Percentiles rank a stretch among this genome's conserved stretches.
Evolutionary conservation across 495 filamentous ascomycete genomes (phyloP).

Genomic region (Penicillium antarcticum): DNA sequence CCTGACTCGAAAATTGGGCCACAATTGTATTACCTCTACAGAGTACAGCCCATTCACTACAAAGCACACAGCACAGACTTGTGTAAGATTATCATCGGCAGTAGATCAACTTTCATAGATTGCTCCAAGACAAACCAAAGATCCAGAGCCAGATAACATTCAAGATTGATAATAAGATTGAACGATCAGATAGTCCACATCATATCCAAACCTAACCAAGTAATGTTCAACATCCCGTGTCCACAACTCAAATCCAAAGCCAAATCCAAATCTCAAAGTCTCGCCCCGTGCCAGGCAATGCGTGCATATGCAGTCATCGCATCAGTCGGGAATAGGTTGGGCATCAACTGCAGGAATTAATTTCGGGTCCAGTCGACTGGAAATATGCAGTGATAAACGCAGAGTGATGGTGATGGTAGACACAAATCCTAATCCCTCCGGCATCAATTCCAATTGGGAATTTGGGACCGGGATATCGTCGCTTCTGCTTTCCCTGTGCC

Average conservation of each 20-base stretch:
- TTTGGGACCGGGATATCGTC: no score
- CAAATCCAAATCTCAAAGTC: neutral
- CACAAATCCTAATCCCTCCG: neutral
- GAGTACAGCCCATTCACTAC: no score
- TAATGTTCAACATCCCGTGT: neutral
- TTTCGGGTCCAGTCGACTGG: neutral
- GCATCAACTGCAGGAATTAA: conserved; percentile 8
- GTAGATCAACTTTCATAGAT: neutral
- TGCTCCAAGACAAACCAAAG: no score
- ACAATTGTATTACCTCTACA: neutral
- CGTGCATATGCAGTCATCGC: conserved; percentile 5
- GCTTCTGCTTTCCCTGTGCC: no score
- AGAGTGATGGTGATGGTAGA: neutral
- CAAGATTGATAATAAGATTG: no score
- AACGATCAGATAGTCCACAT: no score
- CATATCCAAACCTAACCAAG: no score
- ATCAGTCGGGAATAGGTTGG: conserved; percentile 1
- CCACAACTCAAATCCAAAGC: no score
- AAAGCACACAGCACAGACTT: no score
- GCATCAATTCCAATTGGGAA: no score
- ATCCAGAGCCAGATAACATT: no score
- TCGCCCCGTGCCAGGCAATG: conserved; percentile 1
- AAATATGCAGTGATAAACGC: neutral
- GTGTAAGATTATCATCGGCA: neutral
- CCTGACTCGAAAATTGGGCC: conserved; percentile 12